Base-by-base conservation (phyloP, 2,329 filamentous ascomycete species). In the Fusarium newnesense region DNA sequence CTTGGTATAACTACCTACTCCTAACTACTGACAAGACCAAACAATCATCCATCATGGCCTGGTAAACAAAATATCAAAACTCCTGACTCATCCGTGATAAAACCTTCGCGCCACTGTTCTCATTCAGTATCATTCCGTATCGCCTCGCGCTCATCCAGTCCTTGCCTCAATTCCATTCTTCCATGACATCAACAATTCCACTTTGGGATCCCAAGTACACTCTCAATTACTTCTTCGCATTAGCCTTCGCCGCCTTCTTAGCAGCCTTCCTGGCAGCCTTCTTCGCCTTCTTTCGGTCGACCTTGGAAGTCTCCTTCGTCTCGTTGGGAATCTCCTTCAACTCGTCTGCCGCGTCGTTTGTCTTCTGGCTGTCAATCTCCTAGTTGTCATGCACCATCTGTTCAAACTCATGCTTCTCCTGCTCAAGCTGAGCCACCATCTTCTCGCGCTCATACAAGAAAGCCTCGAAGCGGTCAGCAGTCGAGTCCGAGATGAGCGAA, bases 161-260 rank as follows among this genome's bases (percentile, higher is more conserved):
- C 18, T 24, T 34, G 2, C 9, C 4, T 34, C 30, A 9, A 12
- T 11, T 32, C 10, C 21, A 7, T 37, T 28, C 7, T 16, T 9
- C 7, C 28, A 18, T 16, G 1, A 2, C 9, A 11, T 4, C 2
- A 28, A n/a, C 6, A 28, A 4, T 28, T n/a, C 19, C 24, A 28
- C 1, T 0, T 18, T 5, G 9, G 5, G 5, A 19, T 3, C 7
- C 5, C 16, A 8, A 11, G 10, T 9, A 3, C 13, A 24, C 19
- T 9, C 2, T 24, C 37, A 8, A 8, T n/a, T 13, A 42, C 26
- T 32, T 42, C 52, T 56, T 32, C 6, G 34, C 34, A 0, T 28
- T 37, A 2, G 30, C 21, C 30, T 50, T 50, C 43, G 34, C 34
- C 9, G 21, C 16, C 26, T 40, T 30, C 36, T 39, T 39, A 0